Evolutionary conservation across 768 basidiomycete species (phyloP), one percentile per base, ranked within the genome.

Genomic region (Lyophyllum semitale): DNA sequence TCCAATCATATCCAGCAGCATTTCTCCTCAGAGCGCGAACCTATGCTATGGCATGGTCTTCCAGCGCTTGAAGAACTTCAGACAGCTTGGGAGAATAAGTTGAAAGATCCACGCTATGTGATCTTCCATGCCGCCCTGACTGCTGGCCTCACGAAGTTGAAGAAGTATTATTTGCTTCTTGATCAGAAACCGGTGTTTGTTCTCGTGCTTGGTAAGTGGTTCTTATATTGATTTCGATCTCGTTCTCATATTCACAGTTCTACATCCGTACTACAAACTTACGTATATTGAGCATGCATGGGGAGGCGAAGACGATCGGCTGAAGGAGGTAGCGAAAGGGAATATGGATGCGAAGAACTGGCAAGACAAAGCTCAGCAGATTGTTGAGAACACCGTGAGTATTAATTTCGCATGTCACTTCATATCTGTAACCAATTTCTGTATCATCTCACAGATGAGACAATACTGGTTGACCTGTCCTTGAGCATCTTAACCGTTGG

Each of bases 41-140:
- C 66, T 0, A 70, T 64, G 0, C 50, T 72, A 0, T 68, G 60
- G 53, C 29, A 25, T 0, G 63, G 54, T 0, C 64, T 72, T 1
- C 69, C 67, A 2, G 61, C 61, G 0, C 40, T 71, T 2, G 62
- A 72, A 30, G 47, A 55, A 6, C 59, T 63, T 18, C 55, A 51
- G 18, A 60, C 48, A 3, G 37, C 38, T n/a, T 63, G 61, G 61
- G 59, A 60, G 22, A 23, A 23, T 15, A 55, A 55, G 40, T 12
- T 11, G 5, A 30, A 49, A 27, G 32, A 49, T 20, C 40, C 33
- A 17, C n/a, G 25, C 7, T 55, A 30, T 29, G 26, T 23, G 4
- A 4, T 27, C 2, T 46, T 13, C 5, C 6, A 13, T 3, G 33
- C 11, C 12, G 33, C 33, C 12, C 11, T 35, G 4, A 15, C 4